Evolutionary conservation across 345 rosid genomes (phyloP).

Genomic region (Abelmoschus esculentus): DNA sequence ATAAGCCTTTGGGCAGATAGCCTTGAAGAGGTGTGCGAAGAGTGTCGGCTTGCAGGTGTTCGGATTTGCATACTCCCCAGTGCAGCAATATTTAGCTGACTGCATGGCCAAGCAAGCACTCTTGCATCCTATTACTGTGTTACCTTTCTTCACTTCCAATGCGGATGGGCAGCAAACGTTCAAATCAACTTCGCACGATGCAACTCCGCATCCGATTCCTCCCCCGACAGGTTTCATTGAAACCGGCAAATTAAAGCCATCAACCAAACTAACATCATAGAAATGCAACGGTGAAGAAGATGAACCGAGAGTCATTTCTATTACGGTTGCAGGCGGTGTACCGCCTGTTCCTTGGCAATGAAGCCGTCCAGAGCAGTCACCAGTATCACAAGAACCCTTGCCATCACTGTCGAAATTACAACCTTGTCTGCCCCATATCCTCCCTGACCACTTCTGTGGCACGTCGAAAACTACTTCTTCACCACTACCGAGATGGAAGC

Average conservation of each 20-base stretch:
- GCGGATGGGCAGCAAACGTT: conserved; percentile 84
- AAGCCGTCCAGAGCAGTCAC: conserved; percentile 56
- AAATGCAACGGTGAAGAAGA: conserved; percentile 63
- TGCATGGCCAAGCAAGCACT: conserved; percentile 96
- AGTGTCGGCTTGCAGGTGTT: conserved; percentile 76
- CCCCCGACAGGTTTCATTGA: conserved; percentile 87
- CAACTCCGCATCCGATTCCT: conserved; percentile 78
- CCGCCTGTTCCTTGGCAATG: conserved; percentile 66
- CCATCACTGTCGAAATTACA: conserved; percentile 53
- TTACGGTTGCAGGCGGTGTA: conserved; percentile 68
- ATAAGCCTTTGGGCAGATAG: conserved; percentile 82
- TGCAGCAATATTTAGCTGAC: conserved; percentile 84
- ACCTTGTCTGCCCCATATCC: conserved; percentile 84
- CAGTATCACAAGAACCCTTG: conserved; percentile 62
- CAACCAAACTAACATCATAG: conserved; percentile 94
- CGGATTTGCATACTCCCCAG: conserved; percentile 63
- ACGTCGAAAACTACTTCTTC: conserved; percentile 61
- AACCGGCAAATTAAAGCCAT: conserved; percentile 83
- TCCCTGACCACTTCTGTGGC: conserved; percentile 75
- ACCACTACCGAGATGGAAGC: conserved; percentile 57
- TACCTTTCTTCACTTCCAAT: conserved; percentile 58
- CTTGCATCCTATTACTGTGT: conserved; percentile 72
- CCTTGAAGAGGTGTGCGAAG: conserved; percentile 77
- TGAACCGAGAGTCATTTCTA: conserved; percentile 85
- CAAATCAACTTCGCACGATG: conserved; percentile 76